Conservation (phyloP, 139 green algal species). For the Chlamydomonas sp. region DNA sequence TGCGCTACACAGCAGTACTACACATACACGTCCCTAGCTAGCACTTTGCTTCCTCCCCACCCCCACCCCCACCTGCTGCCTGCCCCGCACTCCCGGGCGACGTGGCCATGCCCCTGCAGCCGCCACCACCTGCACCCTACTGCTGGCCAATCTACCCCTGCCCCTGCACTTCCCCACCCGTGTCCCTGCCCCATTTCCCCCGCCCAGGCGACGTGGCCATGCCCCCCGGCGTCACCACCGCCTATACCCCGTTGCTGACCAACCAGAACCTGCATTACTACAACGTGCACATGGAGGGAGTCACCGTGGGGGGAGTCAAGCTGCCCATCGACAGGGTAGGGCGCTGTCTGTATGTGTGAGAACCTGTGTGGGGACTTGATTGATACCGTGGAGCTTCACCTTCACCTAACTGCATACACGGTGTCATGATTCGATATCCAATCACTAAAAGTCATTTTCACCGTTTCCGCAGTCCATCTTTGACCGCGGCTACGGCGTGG, state of each 20-base stretch:
- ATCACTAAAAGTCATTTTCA: too few species aligned
- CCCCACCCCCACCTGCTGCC: too few species aligned
- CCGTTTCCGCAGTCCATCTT: slow-evolving; percentile 3
- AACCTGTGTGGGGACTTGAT: too few species aligned
- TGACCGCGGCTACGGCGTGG: slow-evolving; percentile 83
- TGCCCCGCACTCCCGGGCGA: too few species aligned
- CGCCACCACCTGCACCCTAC: too few species aligned
- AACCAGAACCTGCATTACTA: slow-evolving; percentile 81
- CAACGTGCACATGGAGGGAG: slow-evolving; percentile 68
- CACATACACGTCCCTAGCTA: too few species aligned
- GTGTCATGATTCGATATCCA: not conserved
- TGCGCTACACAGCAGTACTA: too few species aligned
- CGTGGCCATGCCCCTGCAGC: too few species aligned
- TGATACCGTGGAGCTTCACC: not conserved
- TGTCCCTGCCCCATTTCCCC: not conserved
- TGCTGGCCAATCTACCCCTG: not conserved
- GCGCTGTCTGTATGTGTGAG: not conserved
- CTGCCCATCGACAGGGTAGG: slow-evolving; percentile 58
- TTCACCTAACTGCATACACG: not conserved
- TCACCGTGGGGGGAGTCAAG: slow-evolving; percentile 67
- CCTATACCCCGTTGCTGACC: slow-evolving; percentile 72
- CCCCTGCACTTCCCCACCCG: not conserved
- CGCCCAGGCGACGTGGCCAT: slow-evolving; percentile 53
- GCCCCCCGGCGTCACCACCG: slow-evolving; percentile 39
- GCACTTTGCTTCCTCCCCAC: too few species aligned